Conservation (phyloP, 768 basidiomycete species). For the Boletus pseudopeckii region DNA sequence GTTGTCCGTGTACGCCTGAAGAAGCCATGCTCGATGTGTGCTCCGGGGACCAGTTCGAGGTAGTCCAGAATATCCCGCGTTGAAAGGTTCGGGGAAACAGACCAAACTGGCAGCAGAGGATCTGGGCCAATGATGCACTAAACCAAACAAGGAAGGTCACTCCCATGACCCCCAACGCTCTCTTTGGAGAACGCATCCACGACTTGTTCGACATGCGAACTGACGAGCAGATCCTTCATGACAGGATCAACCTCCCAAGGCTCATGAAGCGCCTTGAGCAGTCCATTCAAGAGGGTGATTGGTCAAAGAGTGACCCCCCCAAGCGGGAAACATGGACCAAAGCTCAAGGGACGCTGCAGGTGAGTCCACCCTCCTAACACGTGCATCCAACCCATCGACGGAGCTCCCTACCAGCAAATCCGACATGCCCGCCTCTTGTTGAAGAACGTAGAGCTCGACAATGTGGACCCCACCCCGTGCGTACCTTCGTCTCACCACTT, state of each 20-base stretch:
- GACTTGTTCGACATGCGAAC: constrained; percentile 26
- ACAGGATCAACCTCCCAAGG: constrained; percentile 65
- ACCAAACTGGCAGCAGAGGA: constrained; percentile 3
- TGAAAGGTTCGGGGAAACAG: neutral
- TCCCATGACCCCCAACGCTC: constrained; percentile 14
- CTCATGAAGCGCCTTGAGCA: constrained; percentile 62
- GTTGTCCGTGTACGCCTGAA: constrained; percentile 16
- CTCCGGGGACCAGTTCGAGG: neutral
- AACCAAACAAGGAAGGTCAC: constrained; percentile 18
- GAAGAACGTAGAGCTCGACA: constrained; percentile 54
- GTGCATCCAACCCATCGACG: neutral
- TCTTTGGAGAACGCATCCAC: neutral
- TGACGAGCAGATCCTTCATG: constrained; percentile 41
- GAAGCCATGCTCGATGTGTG: constrained; percentile 19
- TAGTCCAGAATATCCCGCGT: neutral
- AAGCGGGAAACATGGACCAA: constrained; percentile 48
- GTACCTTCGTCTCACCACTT: constrained; percentile 18
- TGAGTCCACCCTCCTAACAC: constrained; percentile 20
- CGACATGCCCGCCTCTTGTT: constrained; percentile 56
- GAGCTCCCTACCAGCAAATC: constrained; percentile 35
- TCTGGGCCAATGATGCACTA: constrained; percentile 11
- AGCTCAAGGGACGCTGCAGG: constrained; percentile 55
- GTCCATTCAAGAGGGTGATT: constrained; percentile 37
- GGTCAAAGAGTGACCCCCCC: constrained; percentile 28
- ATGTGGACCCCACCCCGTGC: constrained; percentile 42